Base-by-base conservation (phyloP, 1,284 basidiomycete species). In the Xerocomus nothofagi region DNA sequence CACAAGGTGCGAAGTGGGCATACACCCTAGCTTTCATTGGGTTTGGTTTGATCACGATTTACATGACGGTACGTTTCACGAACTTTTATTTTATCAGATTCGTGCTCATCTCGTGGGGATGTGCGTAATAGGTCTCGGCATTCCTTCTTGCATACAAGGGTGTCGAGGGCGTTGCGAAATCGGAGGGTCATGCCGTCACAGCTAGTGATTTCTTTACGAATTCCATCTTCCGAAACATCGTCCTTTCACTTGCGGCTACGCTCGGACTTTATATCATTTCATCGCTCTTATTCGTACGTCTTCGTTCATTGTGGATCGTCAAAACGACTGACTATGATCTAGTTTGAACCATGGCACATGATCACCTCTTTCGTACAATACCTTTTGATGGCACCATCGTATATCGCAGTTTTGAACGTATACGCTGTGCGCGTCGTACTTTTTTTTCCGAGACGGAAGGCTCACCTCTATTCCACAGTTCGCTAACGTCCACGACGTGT, bases 361-460 rank as follows among this genome's bases (percentile, higher is more conserved):
- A 78, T 97, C 63, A 97, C 95, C 0, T 91, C 88, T n/a, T 96
- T 97, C 71, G 36, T 94, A 14, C 95, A 98, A 68, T 98, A 98
- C 65, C 73, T 95, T 20, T 76, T 98, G 47, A 83, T 96, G 75
- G 88, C 91, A 0, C 95, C 96, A 4, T 93, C 92, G 0, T 98
- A 95, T 62, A 94, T 95, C 66, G 82, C 88, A 49, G 88, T 97
- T 14, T 77, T 96, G 51, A 96, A 96, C 65, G 88, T 92, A 46
- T 92, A 91, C 60, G 90, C 88, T 27, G 86, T 91, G 64, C 57
- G 85, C 78, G 12, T 27, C 15, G 31, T 51, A 15, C 12, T 21
- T n/a, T 17, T 51, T 36, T 10, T 44, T 43, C 29, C 36, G 39
- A 42, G 46, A 42, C 33, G 39, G 23, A 20, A 46, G 18, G 33